Evolutionary conservation across 495 filamentous ascomycete species (phyloP), one percentile per base, ranked within the genome.

Genomic region (Neurospora sp.): DNA sequence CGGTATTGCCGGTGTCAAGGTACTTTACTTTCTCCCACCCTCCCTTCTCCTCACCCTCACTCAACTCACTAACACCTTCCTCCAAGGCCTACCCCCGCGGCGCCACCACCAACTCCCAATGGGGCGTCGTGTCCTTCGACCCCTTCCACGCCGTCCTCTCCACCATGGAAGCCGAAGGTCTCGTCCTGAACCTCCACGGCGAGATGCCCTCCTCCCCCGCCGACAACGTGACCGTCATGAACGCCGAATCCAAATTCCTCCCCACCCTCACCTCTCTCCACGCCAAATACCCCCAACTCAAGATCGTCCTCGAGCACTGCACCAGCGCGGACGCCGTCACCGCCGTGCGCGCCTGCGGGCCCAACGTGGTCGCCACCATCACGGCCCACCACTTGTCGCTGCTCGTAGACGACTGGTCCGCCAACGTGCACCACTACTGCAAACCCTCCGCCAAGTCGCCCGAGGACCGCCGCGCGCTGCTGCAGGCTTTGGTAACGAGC

Each of bases 91-190:
- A 80, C 65, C 73, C 73, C 69, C 61, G 82, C 44, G 90, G 90
- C 3, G 87, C 92, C 8, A 97, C 93, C 0, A 97, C 94, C 70
- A 97, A 97, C 82, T 95, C 92, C 20, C 87, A 89, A 71, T 88
- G 88, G 69, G 95, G 94, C 22, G 93, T 97, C 22, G 83, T 94
- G 39, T 89, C 90, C 74, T 91, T 92, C 76, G 83, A 84, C 7
- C 80, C 77, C 35, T 84, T 84, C 70, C 91, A 93, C 76, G 90
- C 91, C 16, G 91, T 97, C 41, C 94, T 98, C 73, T 87, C 85
- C 4, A 90, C 90, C 74, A 97, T 98, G 85, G 84, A 88, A 72
- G 70, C 84, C 70, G 83, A 84, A 40, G 84, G 81, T 4, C 71
- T 88, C 65, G 86, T 90, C 38, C 81, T 90, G 40, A 90, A 90